Evolutionary conservation across 2,329 filamentous ascomycete species (phyloP), one percentile per base, ranked within the genome.

Genomic region (Aspergillus awamori): DNA sequence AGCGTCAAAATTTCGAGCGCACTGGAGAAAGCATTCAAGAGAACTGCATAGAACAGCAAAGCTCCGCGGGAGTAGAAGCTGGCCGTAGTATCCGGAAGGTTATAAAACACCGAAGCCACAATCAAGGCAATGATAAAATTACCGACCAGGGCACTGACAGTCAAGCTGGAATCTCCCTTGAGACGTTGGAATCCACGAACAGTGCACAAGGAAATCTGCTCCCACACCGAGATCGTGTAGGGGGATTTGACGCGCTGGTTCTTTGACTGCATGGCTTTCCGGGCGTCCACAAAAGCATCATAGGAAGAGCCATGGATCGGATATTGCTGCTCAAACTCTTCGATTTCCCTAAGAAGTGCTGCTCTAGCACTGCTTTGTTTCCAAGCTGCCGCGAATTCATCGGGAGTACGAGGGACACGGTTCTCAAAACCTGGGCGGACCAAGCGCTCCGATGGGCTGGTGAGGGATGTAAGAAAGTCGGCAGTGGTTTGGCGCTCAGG

Each of bases 1-100:
- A 70, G 60, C 2, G 65, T 64, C 47, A 69, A 54, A 36, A 69
- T 64, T 51, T 94, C 91, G 38, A 94, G 83, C 58, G 89, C 88
- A 70, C 86, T 89, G 61, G 87, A 82, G 68, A 94, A 93, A 45
- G 90, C 91, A 75, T 93, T 95, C 81, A 94, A 87, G 57, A 96
- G 81, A 70, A 92, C 87, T 64, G 90, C 90, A 72, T 95, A 93
- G 83, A 95, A 96, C 49, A 96, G 80, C 8, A 95, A 82, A 38
- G 89, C 87, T 62, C 89, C 90, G 53, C 92, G 86, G 67, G 85
- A 83, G 79, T 87, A 94, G 80, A 96, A 94, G 67, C 87, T 91
- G 28, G 75, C 71, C 0, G 90, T 89, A 17, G 81, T 82, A 1
- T 81, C 70, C n/a, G 84, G 76, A 20, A 95, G 79, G 74, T 95